These are phyloP conservation scores for Pythium vanterpoolii DNA, from an alignment of 352 stramenopile genomes.

Conservation along the genomic window DNA sequence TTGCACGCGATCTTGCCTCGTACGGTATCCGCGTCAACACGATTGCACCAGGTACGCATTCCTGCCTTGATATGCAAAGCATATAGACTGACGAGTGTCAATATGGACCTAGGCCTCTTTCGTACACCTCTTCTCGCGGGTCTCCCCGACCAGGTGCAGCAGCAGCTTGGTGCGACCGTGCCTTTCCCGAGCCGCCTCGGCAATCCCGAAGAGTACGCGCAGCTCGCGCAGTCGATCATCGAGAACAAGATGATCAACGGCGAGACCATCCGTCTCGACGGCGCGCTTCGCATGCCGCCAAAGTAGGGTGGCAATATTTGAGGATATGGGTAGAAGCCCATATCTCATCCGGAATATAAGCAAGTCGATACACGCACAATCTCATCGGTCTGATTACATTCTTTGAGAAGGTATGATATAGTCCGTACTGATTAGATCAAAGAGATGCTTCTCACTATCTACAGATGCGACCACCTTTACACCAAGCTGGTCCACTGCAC, in stretches of 20 bases:
- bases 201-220: conserved; percentile 93
- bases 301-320: conserved; percentile 48
- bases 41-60: conserved; percentile 86
- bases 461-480: conserved; percentile 32
- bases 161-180: conserved; percentile 91
- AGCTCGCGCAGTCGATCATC: conserved; percentile 94
- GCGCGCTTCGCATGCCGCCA: conserved; percentile 94
- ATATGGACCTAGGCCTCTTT: conserved; percentile 86
- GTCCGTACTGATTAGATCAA: conserved; percentile 39
- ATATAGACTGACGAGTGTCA: neutral
- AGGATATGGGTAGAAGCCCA: too few relatives aligned
- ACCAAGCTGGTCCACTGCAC: conserved; percentile 30
- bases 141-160: conserved; percentile 93
- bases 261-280: conserved; percentile 97
- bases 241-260: conserved; percentile 99
- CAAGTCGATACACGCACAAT: neutral
- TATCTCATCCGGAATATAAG: too few relatives aligned
- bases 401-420: conserved; percentile 47
- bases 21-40: conserved; percentile 96
- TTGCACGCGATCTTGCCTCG: conserved; percentile 93
- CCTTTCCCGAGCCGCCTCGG: conserved; percentile 96
- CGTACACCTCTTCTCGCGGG: conserved; percentile 94
- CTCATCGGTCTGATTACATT: conserved; percentile 24
- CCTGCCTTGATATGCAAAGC: neutral
- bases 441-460: conserved; percentile 60